phyloP scores from a whole-genome alignment of 164 flowering plant species.

The Chimonanthus praecox region DNA sequence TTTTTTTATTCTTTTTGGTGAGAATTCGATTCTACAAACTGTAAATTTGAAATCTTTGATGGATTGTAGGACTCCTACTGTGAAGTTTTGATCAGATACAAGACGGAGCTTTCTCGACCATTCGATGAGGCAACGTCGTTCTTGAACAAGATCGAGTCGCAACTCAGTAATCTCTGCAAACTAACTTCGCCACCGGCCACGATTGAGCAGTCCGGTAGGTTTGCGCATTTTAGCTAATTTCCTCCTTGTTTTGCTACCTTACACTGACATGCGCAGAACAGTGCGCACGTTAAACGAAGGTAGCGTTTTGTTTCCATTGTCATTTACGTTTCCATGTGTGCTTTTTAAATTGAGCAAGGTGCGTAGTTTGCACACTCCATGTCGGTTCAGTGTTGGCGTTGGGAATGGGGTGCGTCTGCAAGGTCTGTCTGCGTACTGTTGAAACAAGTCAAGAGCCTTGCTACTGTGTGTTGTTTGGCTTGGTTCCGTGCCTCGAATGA shows the following conservation, averaged over 20 bases:
- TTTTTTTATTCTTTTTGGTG: background rate
- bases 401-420: background rate
- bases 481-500: too few relatives aligned
- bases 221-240: background rate
- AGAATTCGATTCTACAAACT: too few relatives aligned
- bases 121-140: constrained; percentile 71
- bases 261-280: background rate
- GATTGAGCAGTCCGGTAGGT: constrained; percentile 17
- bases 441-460: background rate
- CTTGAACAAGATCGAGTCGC: constrained; percentile 48
- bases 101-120: constrained; percentile 62
- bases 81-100: constrained; percentile 52
- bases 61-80: constrained; percentile 46
- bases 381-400: background rate
- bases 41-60: background rate
- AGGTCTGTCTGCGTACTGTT: background rate
- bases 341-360: background rate
- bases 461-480: background rate
- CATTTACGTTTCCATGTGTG: too few relatives aligned
- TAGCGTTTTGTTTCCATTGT: too few relatives aligned
- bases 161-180: constrained; percentile 56
- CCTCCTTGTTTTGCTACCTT: background rate
- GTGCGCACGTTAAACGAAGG: too few relatives aligned
- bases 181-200: constrained; percentile 28
- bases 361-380: background rate